Evolutionary conservation across 164 flowering plant genomes (phyloP).

Genomic region (Aristolochia fimbriata): DNA sequence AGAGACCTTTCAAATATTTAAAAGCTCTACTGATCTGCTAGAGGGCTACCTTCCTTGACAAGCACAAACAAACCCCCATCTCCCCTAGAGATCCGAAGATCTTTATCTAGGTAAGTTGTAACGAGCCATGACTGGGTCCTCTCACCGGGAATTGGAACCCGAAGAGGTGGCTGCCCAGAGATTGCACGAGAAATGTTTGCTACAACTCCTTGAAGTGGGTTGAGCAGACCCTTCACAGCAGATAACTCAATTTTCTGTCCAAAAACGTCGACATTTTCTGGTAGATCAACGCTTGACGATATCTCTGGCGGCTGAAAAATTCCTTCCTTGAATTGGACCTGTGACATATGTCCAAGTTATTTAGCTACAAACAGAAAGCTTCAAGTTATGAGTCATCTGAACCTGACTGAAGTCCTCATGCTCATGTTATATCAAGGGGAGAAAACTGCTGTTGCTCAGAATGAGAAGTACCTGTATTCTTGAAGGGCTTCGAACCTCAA

Average conservation of each 20-base stretch:
- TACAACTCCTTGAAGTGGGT: slow-evolving; percentile 53
- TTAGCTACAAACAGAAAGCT: not conserved
- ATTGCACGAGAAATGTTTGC: slow-evolving; percentile 49
- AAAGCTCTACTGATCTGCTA: slow-evolving; percentile 8
- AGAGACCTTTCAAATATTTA: slow-evolving; percentile 25
- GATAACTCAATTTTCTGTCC: slow-evolving; percentile 65
- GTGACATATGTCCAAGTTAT: slow-evolving; percentile 3
- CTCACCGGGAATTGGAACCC: slow-evolving; percentile 69
- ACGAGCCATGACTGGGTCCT: slow-evolving; percentile 72
- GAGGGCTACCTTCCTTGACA: slow-evolving; percentile 81
- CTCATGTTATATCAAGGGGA: not conserved
- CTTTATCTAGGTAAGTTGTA: slow-evolving; percentile 74
- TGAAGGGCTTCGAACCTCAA: slow-evolving; percentile 83
- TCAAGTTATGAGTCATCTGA: not conserved
- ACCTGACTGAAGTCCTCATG: not conserved
- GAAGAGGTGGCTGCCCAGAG: slow-evolving; percentile 81
- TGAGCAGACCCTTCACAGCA: slow-evolving; percentile 53
- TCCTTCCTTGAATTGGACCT: slow-evolving; percentile 91
- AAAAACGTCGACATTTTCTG: slow-evolving; percentile 54
- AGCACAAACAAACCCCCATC: slow-evolving; percentile 97
- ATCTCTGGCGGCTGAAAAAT: slow-evolving; percentile 75
- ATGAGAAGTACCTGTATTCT: slow-evolving; percentile 64
- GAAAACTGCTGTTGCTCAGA: not conserved
- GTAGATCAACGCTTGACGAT: slow-evolving; percentile 56
- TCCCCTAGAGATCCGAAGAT: slow-evolving; percentile 83